Conservation (phyloP, 495 filamentous ascomycete genomes). For the Penicillium goetzii region DNA sequence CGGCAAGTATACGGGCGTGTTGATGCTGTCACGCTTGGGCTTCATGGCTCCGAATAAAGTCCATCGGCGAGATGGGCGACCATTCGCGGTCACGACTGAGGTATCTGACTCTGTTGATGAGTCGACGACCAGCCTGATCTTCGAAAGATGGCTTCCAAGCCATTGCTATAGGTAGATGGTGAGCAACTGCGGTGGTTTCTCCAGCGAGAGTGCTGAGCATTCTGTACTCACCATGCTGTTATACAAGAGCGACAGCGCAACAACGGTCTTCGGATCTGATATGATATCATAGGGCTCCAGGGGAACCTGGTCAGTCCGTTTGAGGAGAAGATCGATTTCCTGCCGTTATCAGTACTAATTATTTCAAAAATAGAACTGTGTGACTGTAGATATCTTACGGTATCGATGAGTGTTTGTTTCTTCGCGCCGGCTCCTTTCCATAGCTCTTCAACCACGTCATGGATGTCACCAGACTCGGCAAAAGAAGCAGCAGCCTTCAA, state of each 20-base stretch:
- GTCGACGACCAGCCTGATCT: conserved; percentile 72
- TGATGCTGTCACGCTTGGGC: conserved; percentile 55
- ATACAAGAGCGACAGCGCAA: conserved; percentile 82
- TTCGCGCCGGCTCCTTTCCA: conserved; percentile 50
- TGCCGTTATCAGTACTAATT: conserved; percentile 30
- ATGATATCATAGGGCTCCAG: conserved; percentile 82
- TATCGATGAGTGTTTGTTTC: conserved; percentile 45
- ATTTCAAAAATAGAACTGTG: neutral
- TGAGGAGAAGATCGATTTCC: conserved; percentile 70
- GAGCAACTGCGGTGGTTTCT: neutral
- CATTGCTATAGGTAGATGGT: conserved; percentile 62
- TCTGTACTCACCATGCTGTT: conserved; percentile 74
- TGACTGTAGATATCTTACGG: conserved; percentile 30
- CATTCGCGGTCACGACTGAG: conserved; percentile 40
- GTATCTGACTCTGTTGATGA: conserved; percentile 47
- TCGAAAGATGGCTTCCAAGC: conserved; percentile 77
- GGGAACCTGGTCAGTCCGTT: conserved; percentile 62
- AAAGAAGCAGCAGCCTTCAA: conserved; percentile 75
- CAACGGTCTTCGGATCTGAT: conserved; percentile 81
- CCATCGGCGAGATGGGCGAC: conserved; percentile 68
- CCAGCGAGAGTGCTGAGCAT: conserved; percentile 20
- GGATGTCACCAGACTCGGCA: conserved; percentile 69
- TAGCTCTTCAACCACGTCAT: conserved; percentile 64
- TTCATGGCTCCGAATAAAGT: conserved; percentile 69
- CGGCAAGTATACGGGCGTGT: conserved; percentile 76